These are phyloP conservation scores for Diphasiastrum complanatum DNA, from an alignment of 83 land plant genomes.

Conservation along the genomic window DNA sequence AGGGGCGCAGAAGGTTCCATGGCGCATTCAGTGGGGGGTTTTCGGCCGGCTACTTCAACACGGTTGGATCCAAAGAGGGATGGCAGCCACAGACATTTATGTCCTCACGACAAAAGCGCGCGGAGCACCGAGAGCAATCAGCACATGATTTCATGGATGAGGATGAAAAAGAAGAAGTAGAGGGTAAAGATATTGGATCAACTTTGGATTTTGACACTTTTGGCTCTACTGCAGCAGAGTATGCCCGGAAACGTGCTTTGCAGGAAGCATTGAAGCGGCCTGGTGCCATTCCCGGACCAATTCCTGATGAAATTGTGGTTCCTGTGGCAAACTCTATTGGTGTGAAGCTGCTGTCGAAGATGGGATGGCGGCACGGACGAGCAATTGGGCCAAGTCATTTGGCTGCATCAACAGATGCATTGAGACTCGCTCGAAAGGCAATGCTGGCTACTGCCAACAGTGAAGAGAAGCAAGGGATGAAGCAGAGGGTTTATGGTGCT, in stretches of 20 bases:
- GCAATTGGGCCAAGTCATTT: slow-evolving; percentile 54
- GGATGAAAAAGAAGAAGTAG: slow-evolving; percentile 79
- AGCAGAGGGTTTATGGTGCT: slow-evolving; percentile 5
- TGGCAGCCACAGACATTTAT: slow-evolving; percentile 82
- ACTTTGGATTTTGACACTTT: slow-evolving; percentile 75
- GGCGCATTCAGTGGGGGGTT: slow-evolving; percentile 94
- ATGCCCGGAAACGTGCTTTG: slow-evolving; percentile 66
- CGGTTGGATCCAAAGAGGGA: slow-evolving; percentile 91
- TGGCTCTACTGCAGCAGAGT: slow-evolving; percentile 85
- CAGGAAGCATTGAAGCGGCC: slow-evolving; percentile 67
- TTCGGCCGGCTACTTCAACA: slow-evolving; percentile 89
- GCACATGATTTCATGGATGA: slow-evolving; percentile 75
- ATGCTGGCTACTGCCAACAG: slow-evolving; percentile 63
- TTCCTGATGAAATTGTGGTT: slow-evolving; percentile 66
- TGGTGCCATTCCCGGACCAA: slow-evolving; percentile 79
- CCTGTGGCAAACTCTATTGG: slow-evolving; percentile 76
- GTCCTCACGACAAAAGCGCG: slow-evolving; percentile 70
- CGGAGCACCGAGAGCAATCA: slow-evolving; percentile 55
- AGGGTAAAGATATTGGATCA: slow-evolving; percentile 45
- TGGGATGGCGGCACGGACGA: slow-evolving; percentile 93
- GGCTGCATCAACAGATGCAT: slow-evolving; percentile 58
- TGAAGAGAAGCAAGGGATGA: slow-evolving; percentile 5
- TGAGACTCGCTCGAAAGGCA: slow-evolving; percentile 78
- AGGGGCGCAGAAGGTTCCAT: slow-evolving; percentile 82
- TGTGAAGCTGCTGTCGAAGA: slow-evolving; percentile 63